Evolutionary conservation across 768 basidiomycete genomes (phyloP), one percentile per base, ranked within the genome.

Genomic region (Rubroboletus satanas): DNA sequence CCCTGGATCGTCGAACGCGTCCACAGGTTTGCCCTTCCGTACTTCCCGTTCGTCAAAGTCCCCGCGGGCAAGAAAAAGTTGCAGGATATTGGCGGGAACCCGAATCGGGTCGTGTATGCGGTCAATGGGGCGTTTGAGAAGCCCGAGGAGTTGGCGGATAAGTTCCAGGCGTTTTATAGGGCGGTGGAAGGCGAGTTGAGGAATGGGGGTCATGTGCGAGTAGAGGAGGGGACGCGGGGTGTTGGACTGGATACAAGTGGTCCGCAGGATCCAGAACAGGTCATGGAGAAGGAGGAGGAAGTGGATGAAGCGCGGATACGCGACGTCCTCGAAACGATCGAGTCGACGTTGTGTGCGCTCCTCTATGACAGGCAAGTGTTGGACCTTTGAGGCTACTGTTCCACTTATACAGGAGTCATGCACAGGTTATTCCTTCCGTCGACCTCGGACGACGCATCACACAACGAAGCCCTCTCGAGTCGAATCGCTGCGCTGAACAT

Each of bases 401-500:
- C 21, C 5, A 1, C 37, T 37, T 9, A 54, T 45, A 45, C 37
- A 32, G 36, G 47, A 49, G 32, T 9, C 41, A 6, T 37, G 21
- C 46, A 17, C 46, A 95, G 93, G 52, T 63, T 97, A 4, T 97
- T 93, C 72, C 80, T 85, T 49, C 90, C 88, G 1, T 77, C 84
- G 2, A 81, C 82, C 18, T 77, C 81, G n/a, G 82, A 84, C 49
- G 96, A 99, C 63, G 76, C 81, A 0, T 86, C 85, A 1, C 95
- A 97, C 66, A 94, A 99, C 66, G 91, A 92, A 63, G 88, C 92
- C 0, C 75, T 99, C 4, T 84, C 94, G 0, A 89, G 85, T 64
- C 84, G 95, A 6, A 85, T 98, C 15, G 92, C 93, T 14, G 95
- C 94, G 1, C 76, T 99, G 43, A 94, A 95, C 61, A 82, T 94